phyloP scores from a whole-genome alignment of 495 filamentous ascomycete genomes.

The Penicillium goetzii region DNA sequence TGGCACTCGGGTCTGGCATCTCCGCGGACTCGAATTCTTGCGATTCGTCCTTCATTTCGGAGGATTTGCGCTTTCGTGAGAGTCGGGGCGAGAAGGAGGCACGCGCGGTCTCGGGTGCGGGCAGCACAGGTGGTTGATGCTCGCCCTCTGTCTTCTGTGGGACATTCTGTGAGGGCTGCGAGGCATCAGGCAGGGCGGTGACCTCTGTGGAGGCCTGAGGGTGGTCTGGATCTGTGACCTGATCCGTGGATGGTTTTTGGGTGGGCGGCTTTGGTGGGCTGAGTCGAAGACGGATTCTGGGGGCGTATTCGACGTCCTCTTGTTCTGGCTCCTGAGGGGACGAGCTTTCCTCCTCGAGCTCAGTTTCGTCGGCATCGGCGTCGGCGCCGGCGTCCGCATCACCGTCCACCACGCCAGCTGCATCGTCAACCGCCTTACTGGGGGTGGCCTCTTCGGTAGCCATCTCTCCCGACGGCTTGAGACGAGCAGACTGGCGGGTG shows the following conservation, averaged over 20 bases:
- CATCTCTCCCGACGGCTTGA: slow-evolving; percentile 30
- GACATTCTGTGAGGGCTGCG: not conserved
- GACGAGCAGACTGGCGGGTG: slow-evolving; percentile 43
- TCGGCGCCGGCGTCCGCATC: not conserved
- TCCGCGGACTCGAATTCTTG: slow-evolving; percentile 18
- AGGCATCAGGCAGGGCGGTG: not conserved
- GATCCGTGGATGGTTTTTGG: not conserved
- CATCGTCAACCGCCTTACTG: slow-evolving; percentile 21
- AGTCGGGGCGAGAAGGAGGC: slow-evolving; percentile 23
- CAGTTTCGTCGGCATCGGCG: slow-evolving; percentile 5
- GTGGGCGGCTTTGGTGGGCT: slow-evolving; percentile 6
- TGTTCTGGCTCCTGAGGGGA: not conserved
- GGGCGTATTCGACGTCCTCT: slow-evolving; percentile 12
- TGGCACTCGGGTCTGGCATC: slow-evolving; percentile 11
- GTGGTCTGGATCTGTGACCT: not conserved
- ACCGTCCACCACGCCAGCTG: too few species aligned
- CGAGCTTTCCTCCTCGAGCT: slow-evolving; percentile 16
- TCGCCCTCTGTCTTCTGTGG: not conserved
- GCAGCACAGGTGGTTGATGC: not conserved
- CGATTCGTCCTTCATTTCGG: slow-evolving; percentile 32
- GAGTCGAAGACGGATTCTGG: slow-evolving; percentile 13
- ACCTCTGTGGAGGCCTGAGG: not conserved
- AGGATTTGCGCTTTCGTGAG: slow-evolving; percentile 39
- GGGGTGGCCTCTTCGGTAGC: slow-evolving; percentile 25
- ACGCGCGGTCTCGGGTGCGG: not conserved